Evolutionary conservation across 768 basidiomycete genomes (phyloP), one percentile per base, ranked within the genome.

Genomic region (Rhizopogon vesiculosus): DNA sequence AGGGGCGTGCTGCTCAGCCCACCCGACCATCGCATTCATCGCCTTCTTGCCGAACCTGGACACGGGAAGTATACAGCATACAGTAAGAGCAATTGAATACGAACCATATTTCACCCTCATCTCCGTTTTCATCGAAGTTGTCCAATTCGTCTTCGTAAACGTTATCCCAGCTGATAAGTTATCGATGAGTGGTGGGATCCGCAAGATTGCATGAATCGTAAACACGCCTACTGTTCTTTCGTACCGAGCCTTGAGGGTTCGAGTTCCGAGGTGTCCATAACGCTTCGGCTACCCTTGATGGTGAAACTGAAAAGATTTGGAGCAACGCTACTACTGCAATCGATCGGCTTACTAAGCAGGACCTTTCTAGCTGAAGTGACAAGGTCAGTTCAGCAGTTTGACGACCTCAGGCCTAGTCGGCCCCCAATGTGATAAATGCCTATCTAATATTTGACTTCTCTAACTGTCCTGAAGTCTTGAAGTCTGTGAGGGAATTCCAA

Each of bases 61-160:
- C 7, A 5, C 38, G 40, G 22, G 29, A 31, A 49, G 42, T 28
- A 33, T 31, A n/a, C 15, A 16, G 22, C 25, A 2, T 29, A 18
- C 16, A n/a, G 25, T 51, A 48, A 7, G 48, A 45, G 35, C 35
- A 15, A 28, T 15, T 22, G 2, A 25, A 25, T 13, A 67, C 80
- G 53, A 59, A 90, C 91, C 91, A 93, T 25, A 91, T 76, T 69
- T 93, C 91, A 38, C 91, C 91, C 68, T 91, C 89, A 64, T 93
- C 89, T 18, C 87, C 86, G 31, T 84, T 82, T 50, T 91, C 91
- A 31, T 82, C 73, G 58, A 91, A 93, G 63, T 89, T 88, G 39
- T 65, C 67, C 33, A 92, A 70, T 63, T 93, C 91, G 42, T 78
- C 75, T 40, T 83, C 74, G 68, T 93, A 93, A 7, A 89, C 84